Evolutionary conservation across 148 eudicot species (phyloP), one percentile per base, ranked within the genome.

Genomic region (Rhododendron henanense): DNA sequence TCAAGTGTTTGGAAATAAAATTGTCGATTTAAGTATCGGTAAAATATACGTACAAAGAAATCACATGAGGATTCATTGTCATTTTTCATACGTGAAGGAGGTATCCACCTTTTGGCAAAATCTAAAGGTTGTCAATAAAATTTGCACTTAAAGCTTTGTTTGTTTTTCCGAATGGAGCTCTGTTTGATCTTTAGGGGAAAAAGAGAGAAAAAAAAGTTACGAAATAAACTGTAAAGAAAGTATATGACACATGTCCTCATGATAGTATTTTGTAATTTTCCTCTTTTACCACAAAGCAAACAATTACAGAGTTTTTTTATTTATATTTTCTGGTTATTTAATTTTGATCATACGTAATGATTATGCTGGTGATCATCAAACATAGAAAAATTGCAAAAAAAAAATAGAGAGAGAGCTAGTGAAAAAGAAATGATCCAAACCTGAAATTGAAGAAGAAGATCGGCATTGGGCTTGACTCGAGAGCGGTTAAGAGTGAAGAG

Each of bases 381-480:
- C 8, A 2, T 0, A 14, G 1, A 15, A 53, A 53, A 53, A 4
- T 47, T 2, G 11, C 4, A 14, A 25, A 47, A 9, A 8, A 7
- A 79, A 11, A 25, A 33, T 33, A 33, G 35, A 33, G 35, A 33
- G 35, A 33, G 35, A 1, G 23, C 5, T 78, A 18, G 10, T 45
- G 25, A 47, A 21, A 11, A 73, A 79, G 77, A 23, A 71, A 71
- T 28, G 50, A 31, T 33, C 35, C 14, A 50, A 57, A 86, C 87
- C 83, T 86, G 81, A 1, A 81, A 73, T 7, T 79, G 71, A 10
- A 86, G 65, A 71, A 86, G 84, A 11, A 33, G 69, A 53, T 86
- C 87, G 5, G 81, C 55, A 1, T 18, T 86, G 35, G 84, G 80
- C 87, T 81, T 86, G 47, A 86, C 84, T 23, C 16, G 79, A 3